Conservation (phyloP, 257 asterid genomes). For the Fraxinus cuspidata region DNA sequence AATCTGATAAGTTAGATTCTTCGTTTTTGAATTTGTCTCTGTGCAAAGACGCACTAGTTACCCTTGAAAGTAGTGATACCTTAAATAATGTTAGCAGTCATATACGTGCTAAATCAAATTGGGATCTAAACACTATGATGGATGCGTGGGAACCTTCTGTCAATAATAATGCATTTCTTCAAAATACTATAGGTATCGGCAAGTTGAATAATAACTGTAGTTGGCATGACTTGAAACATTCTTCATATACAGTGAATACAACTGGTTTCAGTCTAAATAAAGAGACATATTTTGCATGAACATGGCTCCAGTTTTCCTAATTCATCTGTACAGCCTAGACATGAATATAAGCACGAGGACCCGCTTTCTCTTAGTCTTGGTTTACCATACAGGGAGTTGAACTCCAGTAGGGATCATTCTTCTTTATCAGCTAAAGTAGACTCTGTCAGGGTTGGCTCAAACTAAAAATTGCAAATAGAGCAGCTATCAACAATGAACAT, state of each 20-base stretch:
- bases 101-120: no score
- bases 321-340: no score
- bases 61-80: slow-evolving; percentile 29
- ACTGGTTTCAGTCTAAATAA: no score
- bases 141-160: slow-evolving; percentile 80
- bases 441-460: slow-evolving; percentile 26
- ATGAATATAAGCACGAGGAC: slow-evolving; percentile 46
- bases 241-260: no score
- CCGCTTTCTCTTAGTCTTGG: slow-evolving; percentile 72
- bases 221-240: no score
- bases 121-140: slow-evolving; percentile 91
- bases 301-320: no score
- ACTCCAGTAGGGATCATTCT: slow-evolving; percentile 32
- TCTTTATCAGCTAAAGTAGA: slow-evolving; percentile 31
- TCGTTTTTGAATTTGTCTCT: slow-evolving; percentile 52
- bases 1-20: slow-evolving; percentile 42
- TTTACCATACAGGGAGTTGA: slow-evolving; percentile 34
- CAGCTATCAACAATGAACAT: slow-evolving; percentile 28
- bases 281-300: no score
- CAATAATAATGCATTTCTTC: slow-evolving; percentile 31
- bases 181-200: no score
- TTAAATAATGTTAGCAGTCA: slow-evolving; percentile 23
- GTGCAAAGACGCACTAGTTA: slow-evolving; percentile 32
- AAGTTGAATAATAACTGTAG: no score
- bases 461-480: slow-evolving; percentile 31